phyloP scores from a whole-genome alignment of 225 moss, liverwort and hornwort genomes.

The Anthoceros angustus region DNA sequence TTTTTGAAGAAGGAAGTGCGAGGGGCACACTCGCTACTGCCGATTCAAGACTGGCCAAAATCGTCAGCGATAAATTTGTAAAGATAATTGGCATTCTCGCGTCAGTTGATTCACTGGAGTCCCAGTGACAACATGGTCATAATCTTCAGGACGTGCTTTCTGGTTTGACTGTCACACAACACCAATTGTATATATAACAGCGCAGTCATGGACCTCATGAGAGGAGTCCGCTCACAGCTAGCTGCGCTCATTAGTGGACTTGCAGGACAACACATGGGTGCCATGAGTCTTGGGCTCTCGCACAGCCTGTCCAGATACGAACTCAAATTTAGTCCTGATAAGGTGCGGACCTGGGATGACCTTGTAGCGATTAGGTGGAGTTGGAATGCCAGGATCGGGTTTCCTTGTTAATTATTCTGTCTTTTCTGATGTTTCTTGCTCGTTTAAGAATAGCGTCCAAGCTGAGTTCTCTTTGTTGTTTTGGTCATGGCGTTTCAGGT shows the following conservation, averaged over 20 bases:
- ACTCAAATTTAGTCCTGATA: constrained; percentile 82
- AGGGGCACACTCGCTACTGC: constrained; percentile 57
- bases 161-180: constrained; percentile 13
- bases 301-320: constrained; percentile 82
- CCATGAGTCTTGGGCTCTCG: constrained; percentile 78
- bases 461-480: no score
- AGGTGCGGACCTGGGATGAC: constrained; percentile 10
- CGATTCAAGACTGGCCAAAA: constrained; percentile 72
- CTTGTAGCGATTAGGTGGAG: no score
- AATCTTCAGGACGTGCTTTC: not conserved
- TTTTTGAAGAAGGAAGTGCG: constrained; percentile 61
- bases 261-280: constrained; percentile 62
- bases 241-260: constrained; percentile 70
- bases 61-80: constrained; percentile 71
- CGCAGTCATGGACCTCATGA: constrained; percentile 63
- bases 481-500: constrained; percentile 17
- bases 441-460: no score
- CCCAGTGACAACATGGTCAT: not conserved
- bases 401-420: no score
- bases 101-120: not conserved
- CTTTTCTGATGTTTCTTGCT: no score
- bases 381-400: no score
- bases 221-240: constrained; percentile 50
- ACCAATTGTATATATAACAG: constrained; percentile 69
- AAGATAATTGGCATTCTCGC: not conserved